A percentile compares a stretch with the other conserved stretches of the same genome.
Conservation (phyloP, 306 rosid genomes). For the Vachellia pachyceras region DNA sequence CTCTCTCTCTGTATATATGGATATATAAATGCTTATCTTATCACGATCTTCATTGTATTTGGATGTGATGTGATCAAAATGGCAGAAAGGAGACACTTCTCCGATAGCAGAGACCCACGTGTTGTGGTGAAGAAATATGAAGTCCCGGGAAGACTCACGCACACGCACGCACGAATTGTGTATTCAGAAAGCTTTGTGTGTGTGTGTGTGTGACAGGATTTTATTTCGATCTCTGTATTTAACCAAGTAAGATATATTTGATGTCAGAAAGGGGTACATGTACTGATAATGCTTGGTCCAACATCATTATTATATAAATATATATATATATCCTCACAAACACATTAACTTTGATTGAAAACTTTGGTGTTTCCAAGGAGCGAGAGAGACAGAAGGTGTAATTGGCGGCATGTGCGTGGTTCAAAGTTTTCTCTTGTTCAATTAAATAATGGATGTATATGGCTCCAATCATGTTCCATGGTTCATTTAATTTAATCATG, state of each 20-base stretch:
- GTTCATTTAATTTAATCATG: conserved; percentile 9
- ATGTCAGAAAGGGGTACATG: neutral
- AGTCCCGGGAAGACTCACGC: conserved; percentile 1
- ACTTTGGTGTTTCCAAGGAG: conserved; percentile 27
- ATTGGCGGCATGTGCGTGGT: conserved; percentile 45
- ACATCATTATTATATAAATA: neutral
- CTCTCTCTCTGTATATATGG: no score
- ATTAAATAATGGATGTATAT: conserved; percentile 6
- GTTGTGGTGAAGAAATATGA: conserved; percentile 9
- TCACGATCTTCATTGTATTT: conserved; percentile 25
- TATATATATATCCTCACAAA: neutral
- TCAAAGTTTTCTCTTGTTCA: conserved; percentile 32
- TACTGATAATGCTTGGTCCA: neutral
- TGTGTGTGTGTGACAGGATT: neutral
- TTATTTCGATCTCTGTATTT: neutral
- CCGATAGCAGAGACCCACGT: conserved; percentile 37
- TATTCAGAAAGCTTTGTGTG: neutral
- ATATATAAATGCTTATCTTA: neutral
- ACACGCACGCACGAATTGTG: no score
- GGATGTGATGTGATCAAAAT: conserved; percentile 35
- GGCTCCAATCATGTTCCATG: conserved; percentile 36
- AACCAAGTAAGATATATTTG: neutral
- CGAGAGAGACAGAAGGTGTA: no score
- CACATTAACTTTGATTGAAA: neutral
- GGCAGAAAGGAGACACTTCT: conserved; percentile 29